A percentile compares a stretch with the other conserved stretches of the same genome.
phyloP scores from a whole-genome alignment of 2,329 filamentous ascomycete genomes.

The Nectriaceae sp. region DNA sequence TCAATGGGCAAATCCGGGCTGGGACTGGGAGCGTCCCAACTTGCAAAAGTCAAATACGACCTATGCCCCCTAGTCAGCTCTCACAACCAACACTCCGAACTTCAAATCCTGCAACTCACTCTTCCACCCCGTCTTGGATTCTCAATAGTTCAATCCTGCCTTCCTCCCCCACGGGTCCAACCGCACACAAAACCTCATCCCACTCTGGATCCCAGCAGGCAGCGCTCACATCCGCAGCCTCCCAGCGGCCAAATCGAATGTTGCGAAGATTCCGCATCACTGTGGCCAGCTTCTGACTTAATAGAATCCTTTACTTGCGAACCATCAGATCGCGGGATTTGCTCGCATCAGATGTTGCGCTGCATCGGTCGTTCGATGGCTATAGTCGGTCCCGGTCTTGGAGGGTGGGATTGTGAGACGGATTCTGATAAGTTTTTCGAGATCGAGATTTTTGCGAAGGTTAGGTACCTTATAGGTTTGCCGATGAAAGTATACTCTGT shows the following conservation, averaged over 20 bases:
- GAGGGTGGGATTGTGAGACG: background rate
- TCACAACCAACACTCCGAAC: background rate
- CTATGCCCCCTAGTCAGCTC: too few species aligned
- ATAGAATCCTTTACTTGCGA: background rate
- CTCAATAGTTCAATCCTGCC: constrained; percentile 72
- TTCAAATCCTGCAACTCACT: constrained; percentile 37
- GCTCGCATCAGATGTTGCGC: background rate
- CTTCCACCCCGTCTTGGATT: constrained; percentile 46
- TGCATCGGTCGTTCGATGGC: background rate
- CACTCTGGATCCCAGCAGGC: constrained; percentile 83
- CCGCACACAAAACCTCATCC: constrained; percentile 78
- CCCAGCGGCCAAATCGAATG: constrained; percentile 69
- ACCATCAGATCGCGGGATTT: constrained; percentile 53
- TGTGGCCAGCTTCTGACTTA: constrained; percentile 2
- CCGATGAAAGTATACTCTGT: too few species aligned
- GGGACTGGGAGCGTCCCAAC: constrained; percentile 86
- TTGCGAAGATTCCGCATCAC: constrained; percentile 87
- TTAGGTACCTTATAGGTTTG: too few species aligned
- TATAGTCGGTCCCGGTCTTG: background rate
- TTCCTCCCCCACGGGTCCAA: constrained; percentile 74
- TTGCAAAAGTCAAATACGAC: constrained; percentile 58
- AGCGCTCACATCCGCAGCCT: constrained; percentile 67
- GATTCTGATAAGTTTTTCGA: background rate
- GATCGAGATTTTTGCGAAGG: background rate
- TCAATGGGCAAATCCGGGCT: constrained; percentile 76